A percentile compares a stretch with the other conserved stretches of the same genome.
Conservation (phyloP, 257 asterid species). For the Gardenia jasminoides region DNA sequence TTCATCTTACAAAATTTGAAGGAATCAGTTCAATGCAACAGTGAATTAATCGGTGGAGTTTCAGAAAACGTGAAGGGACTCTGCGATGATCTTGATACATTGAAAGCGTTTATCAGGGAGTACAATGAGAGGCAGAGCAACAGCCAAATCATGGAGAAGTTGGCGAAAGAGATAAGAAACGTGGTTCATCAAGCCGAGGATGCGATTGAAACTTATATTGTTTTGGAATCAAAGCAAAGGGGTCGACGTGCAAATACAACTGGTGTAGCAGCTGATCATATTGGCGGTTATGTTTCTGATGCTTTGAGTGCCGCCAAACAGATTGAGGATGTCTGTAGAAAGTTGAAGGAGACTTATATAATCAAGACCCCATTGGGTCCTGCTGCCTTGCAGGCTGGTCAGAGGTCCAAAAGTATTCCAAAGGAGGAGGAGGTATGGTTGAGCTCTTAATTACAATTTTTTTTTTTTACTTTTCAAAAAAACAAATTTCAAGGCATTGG, state of each 20-base stretch:
- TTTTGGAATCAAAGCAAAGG: slow-evolving; percentile 15
- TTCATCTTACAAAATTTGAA: slow-evolving; percentile 27
- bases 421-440: slow-evolving; percentile 11
- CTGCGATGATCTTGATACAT: slow-evolving; percentile 6
- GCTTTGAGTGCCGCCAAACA: slow-evolving; percentile 6
- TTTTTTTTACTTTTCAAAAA: no score
- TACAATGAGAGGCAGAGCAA: slow-evolving; percentile 16
- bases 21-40: slow-evolving; percentile 19
- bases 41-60: slow-evolving; percentile 17
- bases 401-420: not conserved
- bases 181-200: slow-evolving; percentile 31
- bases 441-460: no score
- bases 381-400: slow-evolving; percentile 1
- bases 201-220: slow-evolving; percentile 26
- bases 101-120: slow-evolving; percentile 20
- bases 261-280: not conserved
- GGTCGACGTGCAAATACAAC: not conserved
- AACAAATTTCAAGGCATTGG: no score
- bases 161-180: slow-evolving; percentile 23
- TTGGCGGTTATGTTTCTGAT: not conserved
- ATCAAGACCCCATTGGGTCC: not conserved
- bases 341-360: not conserved
- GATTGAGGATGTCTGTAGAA: slow-evolving; percentile 2
- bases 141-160: slow-evolving; percentile 17
- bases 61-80: slow-evolving; percentile 12